Evolutionary conservation across 208 protist species (phyloP).

Genomic region (Crithidia expoeki): DNA sequence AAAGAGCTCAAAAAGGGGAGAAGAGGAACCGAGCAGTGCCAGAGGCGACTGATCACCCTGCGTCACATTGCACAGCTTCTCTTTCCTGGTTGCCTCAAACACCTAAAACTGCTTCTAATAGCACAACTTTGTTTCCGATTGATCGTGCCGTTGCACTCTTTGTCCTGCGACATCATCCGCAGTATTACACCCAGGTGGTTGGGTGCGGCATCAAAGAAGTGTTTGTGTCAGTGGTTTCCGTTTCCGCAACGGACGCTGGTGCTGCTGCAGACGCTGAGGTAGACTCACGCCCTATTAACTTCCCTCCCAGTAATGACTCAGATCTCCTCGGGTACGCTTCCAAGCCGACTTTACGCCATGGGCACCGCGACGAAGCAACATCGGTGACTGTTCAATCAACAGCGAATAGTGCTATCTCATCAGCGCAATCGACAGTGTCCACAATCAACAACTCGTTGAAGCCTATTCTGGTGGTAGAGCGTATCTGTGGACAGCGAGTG

Average conservation of each 20-base stretch:
- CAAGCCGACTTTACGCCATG: no score
- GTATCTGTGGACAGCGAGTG: conserved; percentile 42
- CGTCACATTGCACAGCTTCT: background rate
- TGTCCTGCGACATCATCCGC: conserved; percentile 72
- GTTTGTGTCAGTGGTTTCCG: conserved; percentile 28
- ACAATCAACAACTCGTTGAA: background rate
- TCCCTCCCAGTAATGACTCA: background rate
- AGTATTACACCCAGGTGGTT: conserved; percentile 54
- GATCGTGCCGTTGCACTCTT: conserved; percentile 52
- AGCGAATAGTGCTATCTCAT: background rate
- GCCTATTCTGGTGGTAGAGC: conserved; percentile 39
- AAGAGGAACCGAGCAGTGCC: background rate
- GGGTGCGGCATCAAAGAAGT: conserved; percentile 72
- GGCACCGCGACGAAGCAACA: background rate
- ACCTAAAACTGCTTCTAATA: background rate
- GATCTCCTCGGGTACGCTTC: no score
- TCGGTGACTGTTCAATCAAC: background rate
- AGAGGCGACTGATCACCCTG: no score
- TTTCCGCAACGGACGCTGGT: background rate
- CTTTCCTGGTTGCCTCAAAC: background rate
- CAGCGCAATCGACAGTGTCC: background rate
- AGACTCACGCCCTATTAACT: no score
- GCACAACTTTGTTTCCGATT: conserved; percentile 53
- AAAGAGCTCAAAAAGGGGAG: no score
- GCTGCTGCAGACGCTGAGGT: background rate